A percentile compares a stretch with the other conserved stretches of the same genome.
Conservation (phyloP, 2,329 filamentous ascomycete species). For the Huntiella moniliformis region DNA sequence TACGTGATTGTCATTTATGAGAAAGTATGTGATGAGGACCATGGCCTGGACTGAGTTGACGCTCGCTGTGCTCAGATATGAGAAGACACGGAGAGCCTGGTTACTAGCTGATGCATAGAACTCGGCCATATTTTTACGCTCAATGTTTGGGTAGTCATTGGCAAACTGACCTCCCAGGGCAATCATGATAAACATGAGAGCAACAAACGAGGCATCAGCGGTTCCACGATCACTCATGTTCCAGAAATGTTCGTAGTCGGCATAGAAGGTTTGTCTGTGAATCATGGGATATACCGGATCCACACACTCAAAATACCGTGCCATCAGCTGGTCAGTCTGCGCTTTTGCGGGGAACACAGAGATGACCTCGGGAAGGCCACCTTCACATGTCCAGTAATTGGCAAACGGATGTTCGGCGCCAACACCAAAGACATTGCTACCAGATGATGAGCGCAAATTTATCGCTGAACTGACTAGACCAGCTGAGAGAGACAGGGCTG, state of each 20-base stretch:
- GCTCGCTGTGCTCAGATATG: constrained; percentile 57
- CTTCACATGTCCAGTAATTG: constrained; percentile 70
- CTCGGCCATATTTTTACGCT: constrained; percentile 57
- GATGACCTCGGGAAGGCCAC: constrained; percentile 56
- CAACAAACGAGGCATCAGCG: constrained; percentile 50
- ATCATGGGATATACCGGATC: constrained; percentile 71
- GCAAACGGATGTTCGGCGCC: constrained; percentile 62
- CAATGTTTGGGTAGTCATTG: constrained; percentile 33
- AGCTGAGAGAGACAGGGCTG: constrained; percentile 35
- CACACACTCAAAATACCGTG: constrained; percentile 48
- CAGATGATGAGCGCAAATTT: constrained; percentile 49
- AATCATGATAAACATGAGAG: constrained; percentile 58
- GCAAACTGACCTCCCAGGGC: constrained; percentile 66
- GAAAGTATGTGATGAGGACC: constrained; percentile 62
- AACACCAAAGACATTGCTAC: constrained; percentile 65
- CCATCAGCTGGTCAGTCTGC: constrained; percentile 52
- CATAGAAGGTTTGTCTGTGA: constrained; percentile 54
- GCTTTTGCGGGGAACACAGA: constrained; percentile 56
- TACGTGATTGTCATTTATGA: constrained; percentile 73
- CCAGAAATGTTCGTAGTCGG: constrained; percentile 67
- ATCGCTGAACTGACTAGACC: constrained; percentile 48
- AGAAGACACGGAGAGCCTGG: constrained; percentile 55
- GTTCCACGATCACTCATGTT: constrained; percentile 38
- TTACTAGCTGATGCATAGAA: constrained; percentile 68
- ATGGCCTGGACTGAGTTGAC: constrained; percentile 59